These are phyloP conservation scores for Pleurotus tuber-regium DNA, from an alignment of 768 basidiomycete species.

Conservation along the genomic window DNA sequence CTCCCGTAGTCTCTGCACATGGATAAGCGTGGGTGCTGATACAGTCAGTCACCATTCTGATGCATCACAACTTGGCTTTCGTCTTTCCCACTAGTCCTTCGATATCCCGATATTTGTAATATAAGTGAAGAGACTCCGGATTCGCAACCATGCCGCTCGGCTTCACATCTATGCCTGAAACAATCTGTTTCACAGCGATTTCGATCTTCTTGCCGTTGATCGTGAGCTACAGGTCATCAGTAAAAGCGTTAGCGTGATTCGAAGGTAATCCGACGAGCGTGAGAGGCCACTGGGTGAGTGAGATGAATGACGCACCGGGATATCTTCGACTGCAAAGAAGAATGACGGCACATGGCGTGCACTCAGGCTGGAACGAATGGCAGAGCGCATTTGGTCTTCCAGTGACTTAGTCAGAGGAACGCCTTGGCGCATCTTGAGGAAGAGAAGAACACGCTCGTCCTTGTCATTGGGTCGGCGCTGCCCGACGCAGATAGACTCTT, in stretches of 20 bases:
- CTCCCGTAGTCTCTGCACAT: too few species aligned
- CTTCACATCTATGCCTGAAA: conserved; percentile 61
- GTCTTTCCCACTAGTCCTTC: conserved; percentile 25
- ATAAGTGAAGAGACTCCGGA: conserved; percentile 61
- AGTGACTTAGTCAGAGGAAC: conserved; percentile 41
- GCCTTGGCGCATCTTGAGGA: conserved; percentile 63
- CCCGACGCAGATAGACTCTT: conserved; percentile 75
- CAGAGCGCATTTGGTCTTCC: conserved; percentile 45
- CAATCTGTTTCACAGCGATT: conserved; percentile 75
- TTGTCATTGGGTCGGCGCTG: conserved; percentile 58
- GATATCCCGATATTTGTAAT: conserved; percentile 60
- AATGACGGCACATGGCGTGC: conserved; percentile 73
- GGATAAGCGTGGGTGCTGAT: too few species aligned
- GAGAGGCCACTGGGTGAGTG: background rate
- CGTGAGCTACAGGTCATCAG: conserved; percentile 63
- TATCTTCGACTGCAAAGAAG: conserved; percentile 61
- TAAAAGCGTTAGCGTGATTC: background rate
- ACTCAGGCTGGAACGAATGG: conserved; percentile 60
- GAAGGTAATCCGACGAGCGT: background rate
- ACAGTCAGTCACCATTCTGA: too few species aligned
- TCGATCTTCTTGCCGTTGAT: conserved; percentile 80
- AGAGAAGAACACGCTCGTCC: conserved; percentile 76
- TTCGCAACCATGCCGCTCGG: conserved; percentile 78
- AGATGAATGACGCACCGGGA: conserved; percentile 52
- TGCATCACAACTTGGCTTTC: conserved; percentile 18